These are phyloP conservation scores for Carnegiea gigantea DNA, from an alignment of 179 eudicot species.

Conservation along the genomic window DNA sequence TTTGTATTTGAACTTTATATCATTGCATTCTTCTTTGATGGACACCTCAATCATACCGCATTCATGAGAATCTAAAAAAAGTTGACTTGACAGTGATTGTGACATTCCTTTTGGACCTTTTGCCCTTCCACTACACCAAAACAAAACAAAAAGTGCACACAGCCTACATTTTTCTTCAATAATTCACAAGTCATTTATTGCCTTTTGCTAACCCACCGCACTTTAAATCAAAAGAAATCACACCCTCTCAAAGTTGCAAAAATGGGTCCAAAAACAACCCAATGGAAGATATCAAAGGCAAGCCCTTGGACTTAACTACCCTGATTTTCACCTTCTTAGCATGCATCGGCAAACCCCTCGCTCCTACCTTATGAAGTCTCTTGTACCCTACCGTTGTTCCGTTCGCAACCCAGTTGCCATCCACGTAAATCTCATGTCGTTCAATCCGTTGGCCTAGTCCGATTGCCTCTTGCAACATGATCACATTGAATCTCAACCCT, in stretches of 20 bases:
- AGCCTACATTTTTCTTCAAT: conserved; percentile 12
- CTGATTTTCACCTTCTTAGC: conserved; percentile 52
- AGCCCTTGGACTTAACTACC: conserved; percentile 52
- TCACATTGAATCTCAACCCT: conserved; percentile 58
- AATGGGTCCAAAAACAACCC: conserved; percentile 84
- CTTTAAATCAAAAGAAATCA: conserved; percentile 4
- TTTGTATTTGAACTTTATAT: neutral
- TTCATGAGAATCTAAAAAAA: neutral
- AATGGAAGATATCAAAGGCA: conserved; percentile 78
- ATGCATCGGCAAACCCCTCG: conserved; percentile 28
- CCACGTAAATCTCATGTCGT: conserved; percentile 60
- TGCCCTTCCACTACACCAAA: neutral
- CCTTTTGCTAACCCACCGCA: neutral
- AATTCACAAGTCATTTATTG: conserved; percentile 9
- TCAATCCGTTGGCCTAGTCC: conserved; percentile 87
- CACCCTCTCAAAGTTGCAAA: conserved; percentile 41
- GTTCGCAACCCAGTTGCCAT: conserved; percentile 44
- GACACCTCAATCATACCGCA: conserved; percentile 6
- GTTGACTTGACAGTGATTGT: neutral
- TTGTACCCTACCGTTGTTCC: conserved; percentile 86
- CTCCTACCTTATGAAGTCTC: conserved; percentile 70
- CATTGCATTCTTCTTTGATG: neutral
- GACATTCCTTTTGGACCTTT: neutral
- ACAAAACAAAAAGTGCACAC: neutral
- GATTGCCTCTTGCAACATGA: conserved; percentile 82